Conservation (phyloP, 1,139 yeast genomes). For the Lodderomyces orthopsilosis region DNA sequence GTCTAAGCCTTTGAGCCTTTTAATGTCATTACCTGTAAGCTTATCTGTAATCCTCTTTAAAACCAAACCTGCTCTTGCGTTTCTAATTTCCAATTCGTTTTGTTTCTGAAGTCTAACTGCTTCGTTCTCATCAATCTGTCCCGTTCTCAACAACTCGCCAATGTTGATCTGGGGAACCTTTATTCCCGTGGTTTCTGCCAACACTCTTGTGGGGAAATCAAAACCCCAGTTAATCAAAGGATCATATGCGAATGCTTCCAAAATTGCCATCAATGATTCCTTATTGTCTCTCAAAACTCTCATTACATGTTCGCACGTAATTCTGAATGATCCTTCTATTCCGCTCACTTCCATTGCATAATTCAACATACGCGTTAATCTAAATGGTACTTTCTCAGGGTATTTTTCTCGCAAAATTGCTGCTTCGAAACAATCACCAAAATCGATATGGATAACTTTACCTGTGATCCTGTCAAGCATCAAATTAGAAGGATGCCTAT, state of each 20-base stretch:
- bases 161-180: conserved; percentile 64
- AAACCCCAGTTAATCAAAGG: conserved; percentile 99
- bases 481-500: conserved; percentile 94
- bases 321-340: conserved; percentile 94
- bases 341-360: conserved; percentile 99
- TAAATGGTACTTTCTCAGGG: conserved; percentile 97
- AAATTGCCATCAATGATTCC: conserved; percentile 95
- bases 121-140: conserved; percentile 74
- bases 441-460: conserved; percentile 94
- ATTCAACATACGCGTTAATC: conserved; percentile 93
- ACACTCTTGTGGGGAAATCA: conserved; percentile 81
- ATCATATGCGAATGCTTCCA: conserved; percentile 98
- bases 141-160: conserved; percentile 64
- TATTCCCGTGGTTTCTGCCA: conserved; percentile 71
- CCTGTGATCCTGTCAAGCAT: conserved; percentile 95
- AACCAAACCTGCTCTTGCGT: conserved; percentile 90
- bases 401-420: conserved; percentile 94
- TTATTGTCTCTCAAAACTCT: conserved; percentile 87
- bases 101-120: conserved; percentile 68
- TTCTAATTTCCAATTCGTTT: conserved; percentile 77
- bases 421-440: conserved; percentile 99
- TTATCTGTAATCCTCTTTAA: conserved; percentile 88
- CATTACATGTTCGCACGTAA: conserved; percentile 97
- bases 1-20: conserved; percentile 64
- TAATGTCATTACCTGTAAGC: conserved; percentile 90